Conservation (phyloP, 208 protist species). For the Trypanosoma conorhini region DNA sequence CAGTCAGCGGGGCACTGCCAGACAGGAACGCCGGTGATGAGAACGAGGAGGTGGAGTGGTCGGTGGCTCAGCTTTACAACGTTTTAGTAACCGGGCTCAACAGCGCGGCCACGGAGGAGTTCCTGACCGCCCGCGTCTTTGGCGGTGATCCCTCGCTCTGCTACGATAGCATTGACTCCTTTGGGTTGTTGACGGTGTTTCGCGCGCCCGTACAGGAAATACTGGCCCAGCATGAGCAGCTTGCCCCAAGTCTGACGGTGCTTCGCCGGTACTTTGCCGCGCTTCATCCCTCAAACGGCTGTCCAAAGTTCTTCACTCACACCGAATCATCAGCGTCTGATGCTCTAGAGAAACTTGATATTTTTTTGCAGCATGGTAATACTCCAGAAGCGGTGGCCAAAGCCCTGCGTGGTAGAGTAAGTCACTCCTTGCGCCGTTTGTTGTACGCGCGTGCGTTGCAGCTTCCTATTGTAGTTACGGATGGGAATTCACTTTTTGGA, state of each 20-base stretch:
- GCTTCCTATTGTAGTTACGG: constrained; percentile 55
- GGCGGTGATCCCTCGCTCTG: constrained; percentile 5
- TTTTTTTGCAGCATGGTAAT: constrained; percentile 49
- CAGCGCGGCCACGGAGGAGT: constrained; percentile 22
- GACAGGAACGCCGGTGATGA: constrained; percentile 4
- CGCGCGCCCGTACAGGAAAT: constrained; percentile 59
- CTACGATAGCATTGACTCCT: constrained; percentile 51
- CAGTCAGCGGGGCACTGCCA: background rate
- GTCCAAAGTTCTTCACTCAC: background rate
- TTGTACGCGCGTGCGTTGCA: constrained; percentile 82
- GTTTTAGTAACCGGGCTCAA: constrained; percentile 72
- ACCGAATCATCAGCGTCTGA: constrained; percentile 42
- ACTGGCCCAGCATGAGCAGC: constrained; percentile 33
- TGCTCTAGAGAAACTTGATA: constrained; percentile 56
- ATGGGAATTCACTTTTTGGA: constrained; percentile 56
- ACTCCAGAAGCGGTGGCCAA: constrained; percentile 35
- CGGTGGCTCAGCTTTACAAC: constrained; percentile 53
- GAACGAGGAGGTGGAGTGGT: constrained; percentile 34
- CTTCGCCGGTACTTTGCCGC: constrained; percentile 63
- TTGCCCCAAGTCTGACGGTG: constrained; percentile 48
- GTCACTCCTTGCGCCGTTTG: constrained; percentile 74
- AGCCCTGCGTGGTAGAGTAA: constrained; percentile 53
- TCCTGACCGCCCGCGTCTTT: constrained; percentile 23
- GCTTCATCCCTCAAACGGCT: constrained; percentile 42
- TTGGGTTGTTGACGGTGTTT: constrained; percentile 67